Evolutionary conservation across 1,284 basidiomycete genomes (phyloP).

Genomic region (Trichosporon coremiiforme): DNA sequence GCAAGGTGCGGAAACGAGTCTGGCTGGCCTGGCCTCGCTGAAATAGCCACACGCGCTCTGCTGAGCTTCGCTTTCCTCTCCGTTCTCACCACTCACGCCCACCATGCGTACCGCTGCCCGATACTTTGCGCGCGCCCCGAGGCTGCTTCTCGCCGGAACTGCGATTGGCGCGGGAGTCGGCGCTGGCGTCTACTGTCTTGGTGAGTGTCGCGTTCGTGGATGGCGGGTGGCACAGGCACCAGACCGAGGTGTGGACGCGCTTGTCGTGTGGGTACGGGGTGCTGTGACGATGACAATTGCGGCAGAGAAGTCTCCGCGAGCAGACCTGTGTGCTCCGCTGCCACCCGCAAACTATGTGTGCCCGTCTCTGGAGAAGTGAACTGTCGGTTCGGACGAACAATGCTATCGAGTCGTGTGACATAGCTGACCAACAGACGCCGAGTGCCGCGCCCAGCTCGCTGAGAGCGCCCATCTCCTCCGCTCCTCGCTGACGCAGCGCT

Average conservation of each 20-base stretch:
- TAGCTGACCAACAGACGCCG: not conserved
- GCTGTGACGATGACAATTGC: too few species aligned
- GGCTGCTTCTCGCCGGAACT: not conserved
- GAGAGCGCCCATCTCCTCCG: not conserved
- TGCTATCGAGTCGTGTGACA: too few species aligned
- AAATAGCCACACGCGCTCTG: not conserved
- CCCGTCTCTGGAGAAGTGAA: too few species aligned
- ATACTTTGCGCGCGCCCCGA: not conserved
- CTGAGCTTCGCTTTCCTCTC: not conserved
- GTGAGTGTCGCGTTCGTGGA: not conserved
- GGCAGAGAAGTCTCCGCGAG: too few species aligned
- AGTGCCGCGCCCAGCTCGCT: slow-evolving; percentile 4
- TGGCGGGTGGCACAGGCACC: not conserved
- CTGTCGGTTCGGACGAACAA: too few species aligned
- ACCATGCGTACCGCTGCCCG: not conserved
- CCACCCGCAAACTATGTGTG: too few species aligned
- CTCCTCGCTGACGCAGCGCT: not conserved
- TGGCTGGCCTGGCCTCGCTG: too few species aligned
- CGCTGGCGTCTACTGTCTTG: not conserved
- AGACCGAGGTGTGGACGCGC: not conserved
- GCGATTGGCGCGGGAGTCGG: not conserved
- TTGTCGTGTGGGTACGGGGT: not conserved
- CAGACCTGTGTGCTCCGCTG: too few species aligned
- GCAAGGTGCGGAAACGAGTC: too few species aligned
- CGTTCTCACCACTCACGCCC: not conserved